Evolutionary conservation across 2,329 filamentous ascomycete genomes (phyloP).

Genomic region (Claviceps sp.): DNA sequence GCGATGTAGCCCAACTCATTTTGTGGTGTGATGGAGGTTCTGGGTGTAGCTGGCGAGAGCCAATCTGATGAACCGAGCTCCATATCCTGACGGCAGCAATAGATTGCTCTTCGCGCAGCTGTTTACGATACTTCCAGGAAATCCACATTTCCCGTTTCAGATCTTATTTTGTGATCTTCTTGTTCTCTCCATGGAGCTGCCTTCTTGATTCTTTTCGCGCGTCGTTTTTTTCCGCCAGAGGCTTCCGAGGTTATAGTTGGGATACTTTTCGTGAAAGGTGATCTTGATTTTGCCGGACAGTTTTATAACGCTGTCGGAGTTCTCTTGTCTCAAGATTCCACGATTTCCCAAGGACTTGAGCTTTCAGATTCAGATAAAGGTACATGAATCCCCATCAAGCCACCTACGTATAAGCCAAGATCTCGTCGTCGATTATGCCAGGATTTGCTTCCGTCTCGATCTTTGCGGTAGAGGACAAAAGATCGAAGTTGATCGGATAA

Average conservation of each 20-base stretch:
- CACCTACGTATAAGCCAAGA: slow-evolving; percentile 19
- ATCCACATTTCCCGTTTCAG: background rate
- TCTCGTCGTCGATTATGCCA: slow-evolving; percentile 26
- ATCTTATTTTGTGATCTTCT: too few relatives aligned
- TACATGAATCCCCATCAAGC: background rate
- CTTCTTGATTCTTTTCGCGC: slow-evolving; percentile 1
- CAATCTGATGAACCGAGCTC: background rate
- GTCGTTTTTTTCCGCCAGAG: slow-evolving; percentile 13
- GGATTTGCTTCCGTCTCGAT: slow-evolving; percentile 21
- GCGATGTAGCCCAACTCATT: background rate
- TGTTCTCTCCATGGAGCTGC: too few relatives aligned
- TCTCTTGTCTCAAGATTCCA: slow-evolving; percentile 22
- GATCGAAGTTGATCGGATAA: slow-evolving; percentile 11
- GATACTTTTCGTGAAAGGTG: slow-evolving; percentile 17
- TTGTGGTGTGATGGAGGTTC: background rate
- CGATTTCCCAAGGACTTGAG: slow-evolving; percentile 22
- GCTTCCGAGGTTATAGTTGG: slow-evolving; percentile 21
- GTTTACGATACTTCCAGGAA: background rate
- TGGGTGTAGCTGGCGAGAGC: background rate
- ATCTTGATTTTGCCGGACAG: slow-evolving; percentile 19
- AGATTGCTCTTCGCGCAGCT: background rate
- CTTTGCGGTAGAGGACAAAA: slow-evolving; percentile 29
- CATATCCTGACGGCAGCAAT: background rate
- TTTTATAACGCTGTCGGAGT: slow-evolving; percentile 18
- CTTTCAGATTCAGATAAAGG: slow-evolving; percentile 14